Conservation (phyloP, 805 yeast species). For the Yamadazyma tumulicola region DNA sequence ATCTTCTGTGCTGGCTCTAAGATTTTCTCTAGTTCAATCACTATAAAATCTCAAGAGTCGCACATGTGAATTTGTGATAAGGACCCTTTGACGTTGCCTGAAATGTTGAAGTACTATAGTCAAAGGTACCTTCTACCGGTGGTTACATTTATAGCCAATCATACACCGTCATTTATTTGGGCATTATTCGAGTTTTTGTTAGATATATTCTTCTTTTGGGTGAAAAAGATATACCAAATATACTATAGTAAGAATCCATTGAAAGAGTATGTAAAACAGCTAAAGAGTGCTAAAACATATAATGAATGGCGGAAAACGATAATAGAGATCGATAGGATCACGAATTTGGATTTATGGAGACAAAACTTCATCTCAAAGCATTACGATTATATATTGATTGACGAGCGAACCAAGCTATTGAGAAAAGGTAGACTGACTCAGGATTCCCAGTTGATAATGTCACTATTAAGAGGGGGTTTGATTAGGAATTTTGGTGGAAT, state of each 20-base stretch:
- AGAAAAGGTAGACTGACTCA: slow-evolving; percentile 56
- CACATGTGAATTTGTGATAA: too few relatives aligned
- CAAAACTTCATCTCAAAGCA: slow-evolving; percentile 76
- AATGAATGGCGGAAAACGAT: slow-evolving; percentile 67
- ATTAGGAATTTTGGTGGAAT: slow-evolving; percentile 91
- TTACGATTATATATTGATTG: slow-evolving; percentile 80
- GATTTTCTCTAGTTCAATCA: too few relatives aligned
- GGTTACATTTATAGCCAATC: slow-evolving; percentile 26
- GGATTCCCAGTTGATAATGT: slow-evolving; percentile 58
- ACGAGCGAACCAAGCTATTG: slow-evolving; percentile 64
- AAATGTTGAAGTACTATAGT: slow-evolving; percentile 5
- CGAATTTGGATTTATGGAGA: slow-evolving; percentile 57
- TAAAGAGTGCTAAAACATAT: slow-evolving; percentile 53
- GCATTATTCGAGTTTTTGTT: slow-evolving; percentile 38
- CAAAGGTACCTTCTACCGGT: slow-evolving; percentile 18
- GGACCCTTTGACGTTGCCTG: background rate
- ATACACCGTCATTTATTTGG: slow-evolving; percentile 40
- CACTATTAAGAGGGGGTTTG: slow-evolving; percentile 75
- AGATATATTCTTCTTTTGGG: slow-evolving; percentile 49
- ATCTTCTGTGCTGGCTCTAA: too few relatives aligned
- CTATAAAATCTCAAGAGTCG: background rate
- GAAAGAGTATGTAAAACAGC: slow-evolving; percentile 44
- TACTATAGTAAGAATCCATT: slow-evolving; percentile 41
- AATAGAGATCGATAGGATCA: slow-evolving; percentile 46
- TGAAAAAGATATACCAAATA: slow-evolving; percentile 31